A percentile compares a stretch with the other conserved stretches of the same genome.
These are phyloP conservation scores for Fusarium chuoi DNA, from an alignment of 2,329 filamentous ascomycete species.

Conservation along the genomic window DNA sequence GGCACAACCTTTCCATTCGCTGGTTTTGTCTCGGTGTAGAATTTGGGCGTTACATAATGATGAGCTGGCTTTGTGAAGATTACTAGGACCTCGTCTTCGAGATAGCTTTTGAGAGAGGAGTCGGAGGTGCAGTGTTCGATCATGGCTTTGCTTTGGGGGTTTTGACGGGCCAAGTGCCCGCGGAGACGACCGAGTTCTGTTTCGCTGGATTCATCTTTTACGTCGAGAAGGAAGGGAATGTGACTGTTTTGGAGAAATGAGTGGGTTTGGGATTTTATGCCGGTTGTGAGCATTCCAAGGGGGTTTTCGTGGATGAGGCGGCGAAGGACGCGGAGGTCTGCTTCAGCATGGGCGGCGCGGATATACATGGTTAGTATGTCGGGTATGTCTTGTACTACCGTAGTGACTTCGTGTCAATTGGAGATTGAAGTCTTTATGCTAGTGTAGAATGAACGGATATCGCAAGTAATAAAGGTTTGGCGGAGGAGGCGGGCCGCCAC, in stretches of 20 bases:
- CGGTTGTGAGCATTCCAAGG: slow-evolving; percentile 71
- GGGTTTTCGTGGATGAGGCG: slow-evolving; percentile 68
- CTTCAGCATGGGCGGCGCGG: slow-evolving; percentile 59
- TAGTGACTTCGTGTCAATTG: too few species aligned
- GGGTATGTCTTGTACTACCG: fast-evolving
- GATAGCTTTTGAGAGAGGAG: slow-evolving; percentile 23
- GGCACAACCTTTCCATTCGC: slow-evolving; percentile 72
- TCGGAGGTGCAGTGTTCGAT: slow-evolving; percentile 54
- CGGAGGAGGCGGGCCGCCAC: slow-evolving; percentile 26
- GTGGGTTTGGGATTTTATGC: slow-evolving; percentile 59
- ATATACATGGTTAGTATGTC: slow-evolving; percentile 16
- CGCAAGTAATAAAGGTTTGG: slow-evolving; percentile 13
- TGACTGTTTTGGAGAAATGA: slow-evolving; percentile 67
- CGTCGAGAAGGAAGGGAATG: slow-evolving; percentile 69
- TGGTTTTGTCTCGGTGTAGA: slow-evolving; percentile 74
- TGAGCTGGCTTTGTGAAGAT: slow-evolving; percentile 68
- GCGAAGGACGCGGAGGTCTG: slow-evolving; percentile 59
- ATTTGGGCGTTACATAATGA: slow-evolving; percentile 75
- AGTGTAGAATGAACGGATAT: neutral
- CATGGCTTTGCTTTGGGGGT: slow-evolving; percentile 71
- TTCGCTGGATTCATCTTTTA: slow-evolving; percentile 52
- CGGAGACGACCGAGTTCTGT: slow-evolving; percentile 57
- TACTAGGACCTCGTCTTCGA: slow-evolving; percentile 68
- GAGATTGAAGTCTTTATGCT: fast-evolving
- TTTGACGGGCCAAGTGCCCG: slow-evolving; percentile 70